Conservation (phyloP, 2,329 filamentous ascomycete genomes). For the Arthrobotrys conoides region DNA sequence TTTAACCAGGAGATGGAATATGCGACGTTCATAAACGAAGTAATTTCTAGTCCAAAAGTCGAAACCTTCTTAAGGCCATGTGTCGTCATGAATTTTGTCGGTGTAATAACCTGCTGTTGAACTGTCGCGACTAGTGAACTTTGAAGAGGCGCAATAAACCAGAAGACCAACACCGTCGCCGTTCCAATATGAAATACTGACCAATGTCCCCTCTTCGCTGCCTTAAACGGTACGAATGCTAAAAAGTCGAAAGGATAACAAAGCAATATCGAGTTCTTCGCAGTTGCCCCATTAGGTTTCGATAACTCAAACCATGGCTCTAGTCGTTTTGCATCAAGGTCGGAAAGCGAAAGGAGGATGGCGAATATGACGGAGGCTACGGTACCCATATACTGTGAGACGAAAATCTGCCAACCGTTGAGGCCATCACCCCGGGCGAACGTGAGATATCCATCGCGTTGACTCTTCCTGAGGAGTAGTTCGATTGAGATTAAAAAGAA, state of each 20-base stretch:
- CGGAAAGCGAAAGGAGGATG: slow-evolving; percentile 74
- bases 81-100: slow-evolving; percentile 42
- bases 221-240: slow-evolving; percentile 68
- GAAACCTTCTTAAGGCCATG: slow-evolving; percentile 15
- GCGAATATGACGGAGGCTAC: slow-evolving; percentile 73
- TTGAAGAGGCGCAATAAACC: slow-evolving; percentile 72
- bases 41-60: slow-evolving; percentile 29
- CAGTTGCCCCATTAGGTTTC: slow-evolving; percentile 68
- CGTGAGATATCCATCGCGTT: slow-evolving; percentile 58
- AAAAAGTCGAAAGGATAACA: slow-evolving; percentile 72
- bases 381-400: slow-evolving; percentile 68
- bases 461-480: slow-evolving; percentile 50
- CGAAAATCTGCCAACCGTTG: slow-evolving; percentile 47
- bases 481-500: slow-evolving; percentile 59
- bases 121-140: slow-evolving; percentile 71
- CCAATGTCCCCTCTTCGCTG: slow-evolving; percentile 70
- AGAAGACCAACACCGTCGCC: slow-evolving; percentile 71
- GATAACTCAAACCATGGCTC: slow-evolving; percentile 76
- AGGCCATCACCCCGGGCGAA: slow-evolving; percentile 39
- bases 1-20: slow-evolving; percentile 61
- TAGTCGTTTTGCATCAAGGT: slow-evolving; percentile 73
- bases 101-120: slow-evolving; percentile 34
- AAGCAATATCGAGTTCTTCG: slow-evolving; percentile 70
- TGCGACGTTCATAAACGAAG: slow-evolving; percentile 54
- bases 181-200: slow-evolving; percentile 70